Conservation (phyloP, 306 rosid species). For the Rosa rugosa region DNA sequence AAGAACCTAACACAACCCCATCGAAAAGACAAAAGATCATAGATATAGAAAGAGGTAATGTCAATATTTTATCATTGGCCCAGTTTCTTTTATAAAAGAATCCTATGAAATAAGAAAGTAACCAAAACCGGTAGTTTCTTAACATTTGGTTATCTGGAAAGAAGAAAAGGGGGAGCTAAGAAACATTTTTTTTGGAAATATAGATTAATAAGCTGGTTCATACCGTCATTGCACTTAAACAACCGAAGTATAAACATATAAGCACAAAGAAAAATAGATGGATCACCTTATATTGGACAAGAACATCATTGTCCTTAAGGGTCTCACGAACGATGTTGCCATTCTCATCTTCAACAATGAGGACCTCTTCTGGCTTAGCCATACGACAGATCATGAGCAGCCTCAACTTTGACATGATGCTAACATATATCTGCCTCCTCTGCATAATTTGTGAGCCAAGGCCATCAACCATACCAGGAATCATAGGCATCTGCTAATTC, state of each 20-base stretch:
- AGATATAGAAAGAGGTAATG: not conserved
- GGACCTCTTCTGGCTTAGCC: slow-evolving; percentile 99
- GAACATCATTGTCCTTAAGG: slow-evolving; percentile 98
- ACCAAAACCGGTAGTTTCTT: not conserved
- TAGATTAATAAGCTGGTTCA: too few species aligned
- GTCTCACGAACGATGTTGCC: slow-evolving; percentile 99
- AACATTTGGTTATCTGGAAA: not conserved
- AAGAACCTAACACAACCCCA: not conserved
- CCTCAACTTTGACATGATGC: slow-evolving; percentile 90
- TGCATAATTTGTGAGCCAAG: slow-evolving; percentile 70
- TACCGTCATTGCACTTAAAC: not conserved
- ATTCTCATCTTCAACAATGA: slow-evolving; percentile 96
- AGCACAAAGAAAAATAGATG: not conserved
- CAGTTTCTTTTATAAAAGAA: not conserved
- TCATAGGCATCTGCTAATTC: slow-evolving; percentile 57
- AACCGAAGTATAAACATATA: not conserved
- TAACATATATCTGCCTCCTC: slow-evolving; percentile 84
- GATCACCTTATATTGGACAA: slow-evolving; percentile 93
- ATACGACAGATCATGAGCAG: slow-evolving; percentile 96
- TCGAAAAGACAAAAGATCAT: not conserved
- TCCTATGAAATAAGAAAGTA: not conserved
- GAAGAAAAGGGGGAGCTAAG: not conserved
- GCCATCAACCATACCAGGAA: slow-evolving; percentile 87
- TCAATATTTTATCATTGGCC: not conserved
- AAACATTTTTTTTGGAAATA: not conserved